Evolutionary conservation across 106 monocot genomes (phyloP).

Genomic region (Ottelia alismoides): DNA sequence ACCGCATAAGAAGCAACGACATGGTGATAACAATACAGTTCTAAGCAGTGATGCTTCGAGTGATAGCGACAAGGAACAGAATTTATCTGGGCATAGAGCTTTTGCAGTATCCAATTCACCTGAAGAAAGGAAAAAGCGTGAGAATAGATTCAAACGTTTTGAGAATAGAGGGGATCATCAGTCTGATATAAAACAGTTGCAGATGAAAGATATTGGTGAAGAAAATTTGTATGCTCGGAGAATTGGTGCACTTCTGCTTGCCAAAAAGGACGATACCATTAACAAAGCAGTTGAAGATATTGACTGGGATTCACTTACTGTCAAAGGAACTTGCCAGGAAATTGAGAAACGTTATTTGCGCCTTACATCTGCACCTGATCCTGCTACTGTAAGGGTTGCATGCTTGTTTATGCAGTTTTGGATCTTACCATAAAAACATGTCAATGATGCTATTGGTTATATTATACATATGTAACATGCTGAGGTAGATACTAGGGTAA

Average conservation of each 20-base stretch:
- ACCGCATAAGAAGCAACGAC: slow-evolving; percentile 47
- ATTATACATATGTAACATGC: too few species aligned
- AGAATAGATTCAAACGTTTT: slow-evolving; percentile 77
- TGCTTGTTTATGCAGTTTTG: too few species aligned
- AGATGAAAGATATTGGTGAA: slow-evolving; percentile 27
- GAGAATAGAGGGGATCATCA: slow-evolving; percentile 49
- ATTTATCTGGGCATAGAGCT: slow-evolving; percentile 66
- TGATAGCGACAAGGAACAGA: slow-evolving; percentile 78
- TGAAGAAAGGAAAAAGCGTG: slow-evolving; percentile 86
- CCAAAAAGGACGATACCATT: slow-evolving; percentile 43
- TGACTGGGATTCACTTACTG: slow-evolving; percentile 90
- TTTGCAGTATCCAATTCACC: slow-evolving; percentile 63
- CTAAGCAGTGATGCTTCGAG: slow-evolving; percentile 56
- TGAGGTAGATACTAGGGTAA: too few species aligned
- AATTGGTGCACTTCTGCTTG: slow-evolving; percentile 32
- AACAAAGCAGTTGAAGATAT: slow-evolving; percentile 85
- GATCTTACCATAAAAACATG: too few species aligned
- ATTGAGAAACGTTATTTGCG: slow-evolving; percentile 90
- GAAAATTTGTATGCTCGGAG: slow-evolving; percentile 42
- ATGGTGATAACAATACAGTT: slow-evolving; percentile 14
- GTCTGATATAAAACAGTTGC: slow-evolving; percentile 15
- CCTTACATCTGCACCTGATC: slow-evolving; percentile 95
- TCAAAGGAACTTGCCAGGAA: slow-evolving; percentile 94
- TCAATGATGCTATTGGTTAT: too few species aligned
- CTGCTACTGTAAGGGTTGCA: slow-evolving; percentile 77